Evolutionary conservation across 2,329 filamentous ascomycete genomes (phyloP), one percentile per base, ranked within the genome.

Genomic region (Aspergillus intermedius): DNA sequence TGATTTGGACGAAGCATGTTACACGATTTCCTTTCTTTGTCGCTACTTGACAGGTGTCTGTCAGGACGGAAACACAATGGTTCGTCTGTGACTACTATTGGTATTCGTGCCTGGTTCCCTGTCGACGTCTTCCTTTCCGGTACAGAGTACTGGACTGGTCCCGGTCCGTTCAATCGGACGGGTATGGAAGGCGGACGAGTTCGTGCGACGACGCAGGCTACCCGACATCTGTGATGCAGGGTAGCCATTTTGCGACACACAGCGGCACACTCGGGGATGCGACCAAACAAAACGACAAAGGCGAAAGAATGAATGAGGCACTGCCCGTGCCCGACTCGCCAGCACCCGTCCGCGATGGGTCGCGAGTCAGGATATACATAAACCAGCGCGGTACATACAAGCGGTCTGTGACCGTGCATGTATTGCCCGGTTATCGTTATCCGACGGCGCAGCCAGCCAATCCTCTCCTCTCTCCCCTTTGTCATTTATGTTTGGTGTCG

Each of bases 1-100:
- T 65, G 66, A 69, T 63, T 65, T 63, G 66, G 68, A 69, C 65
- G 62, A 65, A 67, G 55, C 61, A 63, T 63, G 62, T 63, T 60
- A 59, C 59, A 57, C 48, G 54, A 49, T 56, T 55, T 62, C 63
- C 46, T 49, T 65, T 66, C 59, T 60, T 57, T 54, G 61, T 63
- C 62, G 66, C 57, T 22, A 8, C 34, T 40, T 30, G 28, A 37
- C 17, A 42, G 43, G 35, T 44, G 30, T 34, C 25, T 30, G 25
- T 3, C 15, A 35, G 30, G 47, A 21, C 19, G 4, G 9, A 35
- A 23, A 19, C 42, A 49, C 48, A 47, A 41, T 51, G 48, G 32
- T 47, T 47, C 49, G 57, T 52, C 58, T 52, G 50, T 55, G 44
- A 53, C 54, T 42, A 51, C 39, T 48, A 49, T 51, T 43, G 42